Base-by-base conservation (phyloP, 129 eudicot species). In the Helianthus tuberosus region DNA sequence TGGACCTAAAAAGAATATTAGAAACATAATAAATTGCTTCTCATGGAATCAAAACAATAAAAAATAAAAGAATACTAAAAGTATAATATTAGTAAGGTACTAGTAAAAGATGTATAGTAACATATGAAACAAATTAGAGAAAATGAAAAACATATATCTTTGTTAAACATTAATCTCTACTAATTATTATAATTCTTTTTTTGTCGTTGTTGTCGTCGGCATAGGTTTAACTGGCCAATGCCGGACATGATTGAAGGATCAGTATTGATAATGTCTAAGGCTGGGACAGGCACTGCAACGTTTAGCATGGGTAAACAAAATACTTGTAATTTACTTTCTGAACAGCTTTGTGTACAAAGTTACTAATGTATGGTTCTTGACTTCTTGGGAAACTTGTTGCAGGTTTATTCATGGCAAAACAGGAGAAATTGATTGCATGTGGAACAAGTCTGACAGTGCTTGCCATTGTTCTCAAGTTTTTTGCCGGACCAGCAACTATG, bases 231-330 rank as follows among this genome's bases (percentile, higher is more conserved):
- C 62, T 76, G 89, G 77, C 77, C 83, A 20, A 80, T 93, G 96
- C 98, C 98, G 3, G 74, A 79, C 57, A 79, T 93, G 16, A 60
- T 90, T 67, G 96, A 88, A 81, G 96, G 97, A 53, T 93, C 98
- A 0, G 73, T 93, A 25, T 23, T 86, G 75, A 88, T 93, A 57
- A 86, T 90, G 96, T 89, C 93, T 0, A 93, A 73, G 80, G 92
- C 93, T 60, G 98, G 98, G 11, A 88, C 86, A 16, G 98, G 98
- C 66, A 89, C 93, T 12, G 93, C 98, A 11, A 93, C 90, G 98
- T 93, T 93, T 78, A 88, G 90, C 73, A 88, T 93, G 92, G 98
- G 98, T 93, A 32, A 48, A 9, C 2, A 16, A 5, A n/a, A 50
- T 48, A 35, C 17, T 39, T 68, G n/a, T 16, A 47, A 6, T 13